A percentile compares a stretch with the other conserved stretches of the same genome.
phyloP scores from a whole-genome alignment of 1,139 yeast species.

The Lodderomyces metapsilosis region DNA sequence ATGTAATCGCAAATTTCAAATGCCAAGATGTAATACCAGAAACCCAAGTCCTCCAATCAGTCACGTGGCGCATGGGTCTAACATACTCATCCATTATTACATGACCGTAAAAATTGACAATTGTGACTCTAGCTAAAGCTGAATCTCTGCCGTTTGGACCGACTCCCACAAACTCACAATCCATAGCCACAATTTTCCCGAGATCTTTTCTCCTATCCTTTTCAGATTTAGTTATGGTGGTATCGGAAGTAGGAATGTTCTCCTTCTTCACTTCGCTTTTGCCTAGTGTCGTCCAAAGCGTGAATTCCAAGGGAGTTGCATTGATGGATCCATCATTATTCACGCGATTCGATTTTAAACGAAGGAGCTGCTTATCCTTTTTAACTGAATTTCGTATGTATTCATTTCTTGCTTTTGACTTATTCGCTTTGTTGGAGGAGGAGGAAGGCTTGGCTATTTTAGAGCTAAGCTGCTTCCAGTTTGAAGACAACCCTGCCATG shows the following conservation, averaged over 20 bases:
- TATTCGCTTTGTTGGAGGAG: not conserved
- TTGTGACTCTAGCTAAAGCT: constrained; percentile 80
- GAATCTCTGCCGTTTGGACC: constrained; percentile 66
- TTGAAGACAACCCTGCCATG: constrained; percentile 30
- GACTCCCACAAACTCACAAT: constrained; percentile 93
- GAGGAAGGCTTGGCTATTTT: constrained; percentile 17
- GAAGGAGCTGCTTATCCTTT: constrained; percentile 3
- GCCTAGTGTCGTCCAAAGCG: constrained; percentile 28
- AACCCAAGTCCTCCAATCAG: constrained; percentile 95
- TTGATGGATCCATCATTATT: constrained; percentile 1
- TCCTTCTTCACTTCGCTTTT: constrained; percentile 19
- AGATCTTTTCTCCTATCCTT: constrained; percentile 35
- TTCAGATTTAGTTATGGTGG: constrained; percentile 7
- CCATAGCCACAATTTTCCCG: constrained; percentile 79
- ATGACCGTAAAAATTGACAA: constrained; percentile 80
- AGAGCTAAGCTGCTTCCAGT: constrained; percentile 34
- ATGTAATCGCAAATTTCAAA: constrained; percentile 64
- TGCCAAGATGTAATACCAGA: constrained; percentile 76
- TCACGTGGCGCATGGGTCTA: constrained; percentile 68
- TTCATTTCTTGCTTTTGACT: constrained; percentile 5
- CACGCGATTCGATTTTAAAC: not conserved
- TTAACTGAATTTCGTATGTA: constrained; percentile 3
- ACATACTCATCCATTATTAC: constrained; percentile 72
- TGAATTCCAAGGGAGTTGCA: constrained; percentile 22
- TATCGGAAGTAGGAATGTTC: constrained; percentile 15